A percentile compares a stretch with the other conserved stretches of the same genome.
phyloP scores from a whole-genome alignment of 805 yeast species.

The Nakazawaea wyomingensis region DNA sequence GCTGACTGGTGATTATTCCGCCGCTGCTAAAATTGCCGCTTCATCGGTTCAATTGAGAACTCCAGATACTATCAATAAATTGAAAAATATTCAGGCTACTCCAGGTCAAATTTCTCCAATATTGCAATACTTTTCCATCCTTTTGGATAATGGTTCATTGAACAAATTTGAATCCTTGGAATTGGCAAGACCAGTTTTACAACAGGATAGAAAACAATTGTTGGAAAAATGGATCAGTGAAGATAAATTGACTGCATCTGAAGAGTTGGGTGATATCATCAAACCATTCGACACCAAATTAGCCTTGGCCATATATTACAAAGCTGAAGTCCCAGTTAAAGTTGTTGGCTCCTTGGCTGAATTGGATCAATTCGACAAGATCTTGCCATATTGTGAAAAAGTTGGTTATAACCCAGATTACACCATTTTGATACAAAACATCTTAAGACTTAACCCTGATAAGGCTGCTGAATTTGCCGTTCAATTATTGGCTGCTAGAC shows the following conservation, averaged over 20 bases:
- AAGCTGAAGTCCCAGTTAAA: slow-evolving; percentile 78
- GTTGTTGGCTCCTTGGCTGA: slow-evolving; percentile 92
- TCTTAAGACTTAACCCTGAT: slow-evolving; percentile 92
- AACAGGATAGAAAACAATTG: slow-evolving; percentile 88
- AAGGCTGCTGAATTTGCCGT: slow-evolving; percentile 97
- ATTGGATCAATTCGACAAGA: slow-evolving; percentile 93
- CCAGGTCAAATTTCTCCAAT: slow-evolving; percentile 96
- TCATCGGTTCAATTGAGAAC: slow-evolving; percentile 90
- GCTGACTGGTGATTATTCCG: slow-evolving; percentile 78
- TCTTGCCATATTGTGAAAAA: slow-evolving; percentile 88
- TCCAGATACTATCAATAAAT: slow-evolving; percentile 87
- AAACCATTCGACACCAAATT: slow-evolving; percentile 81
- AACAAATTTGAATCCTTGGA: slow-evolving; percentile 93
- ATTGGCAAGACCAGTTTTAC: slow-evolving; percentile 90
- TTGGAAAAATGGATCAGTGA: slow-evolving; percentile 96
- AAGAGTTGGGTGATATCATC: slow-evolving; percentile 94
- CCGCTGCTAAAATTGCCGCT: slow-evolving; percentile 97
- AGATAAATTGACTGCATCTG: slow-evolving; percentile 91
- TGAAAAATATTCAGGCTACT: slow-evolving; percentile 83
- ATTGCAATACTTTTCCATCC: slow-evolving; percentile 83
- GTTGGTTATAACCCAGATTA: slow-evolving; percentile 87
- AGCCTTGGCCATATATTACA: slow-evolving; percentile 86
- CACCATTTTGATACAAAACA: slow-evolving; percentile 81
- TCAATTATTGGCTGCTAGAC: slow-evolving; percentile 59
- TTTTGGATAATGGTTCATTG: slow-evolving; percentile 87